phyloP scores from a whole-genome alignment of 257 asterid species.

The Plantago major region DNA sequence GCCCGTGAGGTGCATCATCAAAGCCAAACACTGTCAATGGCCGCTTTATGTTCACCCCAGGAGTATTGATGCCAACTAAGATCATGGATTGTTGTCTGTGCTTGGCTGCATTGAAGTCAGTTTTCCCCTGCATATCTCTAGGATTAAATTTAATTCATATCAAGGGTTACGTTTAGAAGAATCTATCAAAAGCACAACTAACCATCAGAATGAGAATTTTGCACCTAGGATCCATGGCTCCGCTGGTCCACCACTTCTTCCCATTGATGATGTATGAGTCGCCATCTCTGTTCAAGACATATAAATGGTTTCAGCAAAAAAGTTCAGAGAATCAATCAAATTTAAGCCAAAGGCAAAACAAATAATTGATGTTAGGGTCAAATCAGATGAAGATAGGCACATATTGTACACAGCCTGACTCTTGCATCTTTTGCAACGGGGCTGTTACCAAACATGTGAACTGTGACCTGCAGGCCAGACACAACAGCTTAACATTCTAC shows the following conservation, averaged over 20 bases:
- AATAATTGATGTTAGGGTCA: too few relatives aligned
- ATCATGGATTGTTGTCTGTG: conserved; percentile 95
- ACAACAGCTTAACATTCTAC: too few relatives aligned
- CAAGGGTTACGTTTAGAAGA: conserved; percentile 3
- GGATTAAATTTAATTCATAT: conserved; percentile 20
- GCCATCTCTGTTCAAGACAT: conserved; percentile 45
- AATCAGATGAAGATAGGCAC: too few relatives aligned
- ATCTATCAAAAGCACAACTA: conserved; percentile 22
- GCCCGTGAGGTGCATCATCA: conserved; percentile 98
- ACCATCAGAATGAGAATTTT: conserved; percentile 91
- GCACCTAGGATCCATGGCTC: conserved; percentile 99
- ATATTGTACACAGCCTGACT: too few relatives aligned
- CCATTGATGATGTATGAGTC: conserved; percentile 83
- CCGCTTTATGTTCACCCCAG: conserved; percentile 71
- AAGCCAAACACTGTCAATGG: conserved; percentile 88
- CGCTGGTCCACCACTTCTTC: conserved; percentile 97
- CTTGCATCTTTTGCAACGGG: too few relatives aligned
- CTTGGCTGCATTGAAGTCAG: conserved; percentile 70
- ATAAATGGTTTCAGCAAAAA: too few relatives aligned
- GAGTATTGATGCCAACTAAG: conserved; percentile 69
- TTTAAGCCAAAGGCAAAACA: background rate
- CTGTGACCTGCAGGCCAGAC: too few relatives aligned
- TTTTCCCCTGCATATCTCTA: conserved; percentile 69
- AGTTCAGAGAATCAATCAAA: conserved; percentile 3
- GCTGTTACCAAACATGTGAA: too few relatives aligned